Base-by-base conservation (phyloP, 139 green algal genomes). In the Volvox reticuliferus region DNA sequence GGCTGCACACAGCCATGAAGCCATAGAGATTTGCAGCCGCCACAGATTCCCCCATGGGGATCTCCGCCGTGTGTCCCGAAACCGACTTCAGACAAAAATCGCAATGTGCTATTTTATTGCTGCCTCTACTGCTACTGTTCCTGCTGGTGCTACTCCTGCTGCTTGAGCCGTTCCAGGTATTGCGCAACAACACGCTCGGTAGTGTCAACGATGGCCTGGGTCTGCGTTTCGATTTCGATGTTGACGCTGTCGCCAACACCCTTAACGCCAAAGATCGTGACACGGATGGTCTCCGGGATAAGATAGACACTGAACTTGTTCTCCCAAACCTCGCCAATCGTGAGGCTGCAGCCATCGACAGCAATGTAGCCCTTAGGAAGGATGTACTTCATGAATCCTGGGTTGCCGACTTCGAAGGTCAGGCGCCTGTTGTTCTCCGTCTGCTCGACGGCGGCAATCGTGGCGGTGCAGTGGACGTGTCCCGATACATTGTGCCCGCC, bases 331-430 rank as follows among this genome's bases (percentile, higher is more conserved):
- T 97, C 95, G 1, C 96, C 95, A 3, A 98, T 95, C 12, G 98
- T 99, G 22, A 99, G 91, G 91, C 95, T 98, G 95, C 95, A 97
- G 17, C 98, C 98, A 88, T 99, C 97, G n/a, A 99, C 95, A 12
- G 96, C 94, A 44, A 99, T 95, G 94, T 97, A 99, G 62, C 98
- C 98, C 92, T 99, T 99, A 55, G 98, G 95, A 67, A 99, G 93
- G 30, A 99, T 94, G 93, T 99, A 99, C 88, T 98, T 98, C 81
- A 98, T 97, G 94, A 95, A 99, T 13, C 91, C 86, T 24, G 86
- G 44, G 33, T 97, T 94, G 0, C 79, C 33, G 35, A 97, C 65
- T 87, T 96, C 30, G 86, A 99, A 98, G 18, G 91, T 93, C n/a
- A 99, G 78, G 19, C 91, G 89, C 2, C 92, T 90, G 87, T 99